Evolutionary conservation across 805 yeast genomes (phyloP).

Genomic region (Torulaspora maleeae): DNA sequence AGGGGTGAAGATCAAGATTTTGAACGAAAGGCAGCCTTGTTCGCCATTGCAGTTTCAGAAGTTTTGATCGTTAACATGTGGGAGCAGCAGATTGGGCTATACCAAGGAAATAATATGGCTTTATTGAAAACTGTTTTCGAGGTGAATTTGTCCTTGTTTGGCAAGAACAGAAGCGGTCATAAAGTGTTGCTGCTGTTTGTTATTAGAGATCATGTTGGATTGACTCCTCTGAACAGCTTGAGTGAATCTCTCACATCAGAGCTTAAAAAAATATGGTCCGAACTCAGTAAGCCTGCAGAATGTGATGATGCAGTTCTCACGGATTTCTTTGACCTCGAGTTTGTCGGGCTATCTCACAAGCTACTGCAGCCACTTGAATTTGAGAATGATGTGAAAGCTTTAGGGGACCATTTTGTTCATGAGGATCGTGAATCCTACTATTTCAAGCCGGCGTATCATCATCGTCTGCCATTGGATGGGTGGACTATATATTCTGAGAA

Average conservation of each 20-base stretch:
- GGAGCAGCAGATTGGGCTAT: constrained; percentile 96
- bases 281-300: constrained; percentile 66
- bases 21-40: constrained; percentile 92
- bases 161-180: constrained; percentile 49
- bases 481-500: constrained; percentile 89
- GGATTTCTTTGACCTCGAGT: constrained; percentile 82
- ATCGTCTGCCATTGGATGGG: constrained; percentile 87
- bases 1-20: constrained; percentile 98
- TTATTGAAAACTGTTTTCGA: constrained; percentile 92
- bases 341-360: constrained; percentile 81
- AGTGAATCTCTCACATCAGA: constrained; percentile 66
- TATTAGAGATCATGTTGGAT: constrained; percentile 85
- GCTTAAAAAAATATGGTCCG: constrained; percentile 71
- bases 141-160: constrained; percentile 83
- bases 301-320: constrained; percentile 49
- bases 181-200: constrained; percentile 77
- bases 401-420: constrained; percentile 59
- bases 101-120: constrained; percentile 98
- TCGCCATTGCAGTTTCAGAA: constrained; percentile 90
- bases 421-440: constrained; percentile 31
- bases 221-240: constrained; percentile 72
- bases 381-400: constrained; percentile 48
- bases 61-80: constrained; percentile 87
- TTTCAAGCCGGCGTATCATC: constrained; percentile 71
- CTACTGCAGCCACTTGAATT: constrained; percentile 74